Percentiles rank a stretch among this genome's conserved stretches.
Evolutionary conservation across 352 stramenopile species (phyloP).

Genomic region (Phytophthora fragariaefolia): DNA sequence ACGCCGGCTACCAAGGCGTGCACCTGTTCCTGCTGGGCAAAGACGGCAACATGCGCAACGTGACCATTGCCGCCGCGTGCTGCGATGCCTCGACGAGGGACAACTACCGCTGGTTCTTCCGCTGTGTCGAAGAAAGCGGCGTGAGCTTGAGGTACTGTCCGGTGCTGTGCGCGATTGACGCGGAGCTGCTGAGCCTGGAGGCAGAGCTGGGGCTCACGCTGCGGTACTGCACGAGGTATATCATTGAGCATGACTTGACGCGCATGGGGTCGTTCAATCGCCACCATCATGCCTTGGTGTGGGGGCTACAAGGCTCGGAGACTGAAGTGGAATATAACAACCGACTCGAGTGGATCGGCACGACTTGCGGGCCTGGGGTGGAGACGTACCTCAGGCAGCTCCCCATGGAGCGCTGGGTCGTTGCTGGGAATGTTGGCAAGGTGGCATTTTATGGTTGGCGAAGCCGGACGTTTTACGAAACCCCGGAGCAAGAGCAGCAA

Average conservation of each 20-base stretch:
- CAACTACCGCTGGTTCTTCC: conserved; percentile 65
- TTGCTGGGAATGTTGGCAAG: conserved; percentile 51
- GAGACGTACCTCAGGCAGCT: conserved; percentile 51
- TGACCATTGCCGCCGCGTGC: conserved; percentile 51
- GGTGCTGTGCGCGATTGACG: conserved; percentile 48
- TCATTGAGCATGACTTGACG: conserved; percentile 58
- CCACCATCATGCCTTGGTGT: conserved; percentile 60
- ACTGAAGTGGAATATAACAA: conserved; percentile 56
- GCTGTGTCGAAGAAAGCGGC: conserved; percentile 44
- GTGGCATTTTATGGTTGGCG: conserved; percentile 56
- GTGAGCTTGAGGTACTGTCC: conserved; percentile 52
- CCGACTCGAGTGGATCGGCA: conserved; percentile 61
- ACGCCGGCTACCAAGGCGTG: conserved; percentile 48
- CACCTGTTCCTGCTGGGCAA: conserved; percentile 61
- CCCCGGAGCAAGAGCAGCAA: conserved; percentile 33
- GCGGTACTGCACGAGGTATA: conserved; percentile 57
- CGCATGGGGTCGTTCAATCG: conserved; percentile 48
- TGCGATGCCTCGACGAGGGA: conserved; percentile 45
- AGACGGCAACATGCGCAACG: conserved; percentile 55
- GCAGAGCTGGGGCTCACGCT: conserved; percentile 50
- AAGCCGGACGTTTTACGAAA: conserved; percentile 59
- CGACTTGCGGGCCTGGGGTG: conserved; percentile 46
- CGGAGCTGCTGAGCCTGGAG: conserved; percentile 44
- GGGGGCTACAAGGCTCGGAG: conserved; percentile 55
- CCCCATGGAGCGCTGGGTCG: conserved; percentile 53